Evolutionary conservation across 2,329 filamentous ascomycete species (phyloP), one percentile per base, ranked within the genome.

Genomic region (Xylariomycetidae sp.): DNA sequence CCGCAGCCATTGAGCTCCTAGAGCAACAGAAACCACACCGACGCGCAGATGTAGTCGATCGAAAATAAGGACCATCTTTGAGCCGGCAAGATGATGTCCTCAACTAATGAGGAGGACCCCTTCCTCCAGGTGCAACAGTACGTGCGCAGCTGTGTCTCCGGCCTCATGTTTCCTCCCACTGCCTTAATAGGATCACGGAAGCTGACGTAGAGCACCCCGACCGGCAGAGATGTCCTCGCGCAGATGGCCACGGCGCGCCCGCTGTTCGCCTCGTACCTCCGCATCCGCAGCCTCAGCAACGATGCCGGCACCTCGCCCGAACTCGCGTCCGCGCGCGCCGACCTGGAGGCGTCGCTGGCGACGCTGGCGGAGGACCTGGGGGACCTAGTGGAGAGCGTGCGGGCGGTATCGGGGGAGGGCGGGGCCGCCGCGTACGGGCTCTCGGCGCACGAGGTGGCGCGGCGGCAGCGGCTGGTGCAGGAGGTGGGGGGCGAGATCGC

Each of bases 261-360:
- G 32, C 79, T 95, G 37, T 95, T 95, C 70, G 81, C 85, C 44
- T 95, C 89, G 12, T 98, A 95, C 68, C 76, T 95, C 26, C 90
- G 92, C 56, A 98, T 98, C 64, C 86, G 88, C 54, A 92, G 88
- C 28, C 81, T 94, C 17, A 76, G 81, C 38, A 81, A 80, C 25
- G 74, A 70, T 6, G 37, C 46, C 19, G 32, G 29, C 32, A 39
- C 34, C 65, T 89, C 85, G 13, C 88, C 87, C 10, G 92, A 98
- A 58, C 85, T 98, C 39, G 76, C 85, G 54, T 79, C 82, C 32
- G 90, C 83, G 28, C 75, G 81, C 35, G 57, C 74, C 35, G 84
- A 89, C 47, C 79, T 92, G 50, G 69, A 76, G 44, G 48, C 63
- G 20, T 67, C 82, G 16, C 75, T 92, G 35, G 67, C 71, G 29